These are phyloP conservation scores for Sechiopsis laciniata DNA, from an alignment of 306 rosid species.

Conservation along the genomic window DNA sequence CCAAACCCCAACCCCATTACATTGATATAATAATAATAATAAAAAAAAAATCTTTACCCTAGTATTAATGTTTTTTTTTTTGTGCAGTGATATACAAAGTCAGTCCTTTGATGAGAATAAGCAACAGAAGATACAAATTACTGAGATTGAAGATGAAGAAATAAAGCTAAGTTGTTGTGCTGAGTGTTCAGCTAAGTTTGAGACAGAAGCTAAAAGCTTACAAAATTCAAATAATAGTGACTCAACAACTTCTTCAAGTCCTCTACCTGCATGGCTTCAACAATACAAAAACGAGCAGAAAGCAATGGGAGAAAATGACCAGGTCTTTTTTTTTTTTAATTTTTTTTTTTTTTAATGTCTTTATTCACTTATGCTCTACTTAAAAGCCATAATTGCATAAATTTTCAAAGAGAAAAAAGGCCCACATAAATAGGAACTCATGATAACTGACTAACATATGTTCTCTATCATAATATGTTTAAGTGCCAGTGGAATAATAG, in stretches of 20 bases:
- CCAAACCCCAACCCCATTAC: conserved; percentile 10
- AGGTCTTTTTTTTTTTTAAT: conserved; percentile 39
- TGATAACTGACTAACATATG: conserved; percentile 6
- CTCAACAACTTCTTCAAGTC: conserved; percentile 47
- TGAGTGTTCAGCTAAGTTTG: conserved; percentile 51
- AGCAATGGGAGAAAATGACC: conserved; percentile 37
- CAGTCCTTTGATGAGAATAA: too few species aligned
- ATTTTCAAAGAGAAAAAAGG: conserved; percentile 21
- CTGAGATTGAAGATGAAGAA: too few species aligned
- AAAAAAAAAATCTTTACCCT: too few species aligned
- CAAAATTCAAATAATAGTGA: conserved; percentile 45
- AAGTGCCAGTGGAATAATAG: conserved; percentile 12
- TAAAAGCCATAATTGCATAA: conserved; percentile 7
- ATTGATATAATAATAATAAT: conserved; percentile 7
- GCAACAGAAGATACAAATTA: too few species aligned
- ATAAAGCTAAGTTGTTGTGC: conserved; percentile 39
- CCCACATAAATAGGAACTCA: conserved; percentile 12
- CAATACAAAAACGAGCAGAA: conserved; percentile 67
- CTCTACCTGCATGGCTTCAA: conserved; percentile 96
- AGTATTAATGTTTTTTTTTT: too few species aligned
- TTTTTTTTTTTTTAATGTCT: not conserved
- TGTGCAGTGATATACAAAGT: too few species aligned
- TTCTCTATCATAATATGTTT: conserved; percentile 10
- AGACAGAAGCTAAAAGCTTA: conserved; percentile 53
- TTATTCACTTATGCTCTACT: conserved; percentile 19